Evolutionary conservation across 2,329 filamentous ascomycete species (phyloP), one percentile per base, ranked within the genome.

Genomic region (Amauroascus niger): DNA sequence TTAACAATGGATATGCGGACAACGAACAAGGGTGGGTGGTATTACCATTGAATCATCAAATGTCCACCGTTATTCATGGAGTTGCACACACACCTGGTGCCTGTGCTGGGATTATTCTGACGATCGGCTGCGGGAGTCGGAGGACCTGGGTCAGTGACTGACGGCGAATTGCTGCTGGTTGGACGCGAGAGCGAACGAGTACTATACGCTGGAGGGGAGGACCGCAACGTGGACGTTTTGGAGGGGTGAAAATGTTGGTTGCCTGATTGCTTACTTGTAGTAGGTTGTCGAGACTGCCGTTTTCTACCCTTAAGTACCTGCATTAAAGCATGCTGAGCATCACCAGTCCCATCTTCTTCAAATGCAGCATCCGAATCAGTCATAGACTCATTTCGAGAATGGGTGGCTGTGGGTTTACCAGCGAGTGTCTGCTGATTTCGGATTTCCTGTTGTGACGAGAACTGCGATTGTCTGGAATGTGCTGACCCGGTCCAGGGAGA

Each of bases 21-120:
- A 26, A 6, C 28, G 45, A 9, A 39, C 46, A 8, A 40, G 20
- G 11, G 18, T 6, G 11, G 24, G 24, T n/a, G 20, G 26, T 13
- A 67, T 62, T 64, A 76, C 74, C 74, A 84, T 69, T 82, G 79
- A 45, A 83, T 74, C 76, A 83, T 79, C 28, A 77, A 64, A 59
- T 75, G 74, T 20, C 75, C 77, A 52, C 75, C 74, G 51, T 75
- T 79, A 39, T 78, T 74, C 49, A 72, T 68, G 14, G 75, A 73
- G 49, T 77, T 75, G 61, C 81, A 84, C 24, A 81, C 65, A 64
- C 81, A 84, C 35, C 80, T 74, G 8, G 79, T 80, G 33, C 75
- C 75, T 56, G 68, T 74, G 56, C 74, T 75, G 8, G 74, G 74
- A 18, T 75, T 72, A 59, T 71, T 77, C 57, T 74, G 76, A 37